These are phyloP conservation scores for Conticribra weissflogii DNA, from an alignment of 108 stramenopile genomes.

Conservation along the genomic window DNA sequence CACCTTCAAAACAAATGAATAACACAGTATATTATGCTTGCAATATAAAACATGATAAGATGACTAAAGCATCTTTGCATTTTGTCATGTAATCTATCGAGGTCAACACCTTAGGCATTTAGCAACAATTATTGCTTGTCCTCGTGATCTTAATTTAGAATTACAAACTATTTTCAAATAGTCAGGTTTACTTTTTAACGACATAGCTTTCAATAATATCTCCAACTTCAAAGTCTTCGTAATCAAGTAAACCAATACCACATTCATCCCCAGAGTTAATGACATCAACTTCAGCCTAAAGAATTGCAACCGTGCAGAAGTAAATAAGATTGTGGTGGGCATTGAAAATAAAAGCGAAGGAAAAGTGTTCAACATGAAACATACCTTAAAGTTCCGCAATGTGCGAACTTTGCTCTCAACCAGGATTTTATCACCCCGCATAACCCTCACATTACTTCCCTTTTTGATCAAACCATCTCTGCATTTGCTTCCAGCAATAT, in stretches of 20 bases:
- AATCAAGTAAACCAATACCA: conserved; percentile 89
- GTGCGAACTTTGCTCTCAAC: conserved; percentile 84
- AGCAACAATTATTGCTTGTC: too few relatives aligned
- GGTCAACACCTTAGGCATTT: too few relatives aligned
- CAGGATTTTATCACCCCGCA: conserved; percentile 93
- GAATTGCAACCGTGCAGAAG: too few relatives aligned
- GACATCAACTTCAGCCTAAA: conserved; percentile 81
- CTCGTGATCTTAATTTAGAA: too few relatives aligned
- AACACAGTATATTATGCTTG: too few relatives aligned
- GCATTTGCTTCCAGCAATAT: conserved; percentile 94
- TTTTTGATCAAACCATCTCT: conserved; percentile 85
- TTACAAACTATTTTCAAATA: too few relatives aligned
- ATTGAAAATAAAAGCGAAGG: too few relatives aligned
- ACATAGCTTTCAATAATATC: conserved; percentile 97
- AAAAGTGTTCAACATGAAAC: conserved; percentile 32
- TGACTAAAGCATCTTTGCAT: too few relatives aligned
- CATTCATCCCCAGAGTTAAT: conserved; percentile 93
- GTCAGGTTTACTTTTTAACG: conserved; percentile 51
- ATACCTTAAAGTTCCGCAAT: conserved; percentile 90
- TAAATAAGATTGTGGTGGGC: too few relatives aligned
- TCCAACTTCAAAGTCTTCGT: conserved; percentile 91
- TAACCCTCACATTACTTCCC: conserved; percentile 91
- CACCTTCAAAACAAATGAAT: too few relatives aligned
- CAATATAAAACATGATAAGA: too few relatives aligned
- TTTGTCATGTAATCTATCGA: too few relatives aligned